These are phyloP conservation scores for Candida michaelii DNA, from an alignment of 805 yeast genomes.

Conservation along the genomic window DNA sequence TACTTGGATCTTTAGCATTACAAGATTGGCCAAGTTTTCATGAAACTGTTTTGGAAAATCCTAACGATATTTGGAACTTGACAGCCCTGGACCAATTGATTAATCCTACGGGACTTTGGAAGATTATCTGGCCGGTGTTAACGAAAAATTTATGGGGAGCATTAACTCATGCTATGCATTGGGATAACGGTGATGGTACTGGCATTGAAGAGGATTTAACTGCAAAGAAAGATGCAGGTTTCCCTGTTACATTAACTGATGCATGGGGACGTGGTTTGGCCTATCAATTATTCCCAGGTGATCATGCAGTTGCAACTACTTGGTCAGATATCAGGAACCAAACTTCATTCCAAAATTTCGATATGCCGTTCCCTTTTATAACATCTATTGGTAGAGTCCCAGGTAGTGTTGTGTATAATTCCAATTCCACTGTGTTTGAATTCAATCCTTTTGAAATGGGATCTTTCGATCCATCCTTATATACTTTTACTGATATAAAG, in stretches of 20 bases:
- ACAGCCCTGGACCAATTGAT: constrained; percentile 29
- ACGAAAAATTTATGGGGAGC: constrained; percentile 24
- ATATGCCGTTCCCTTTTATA: constrained; percentile 43
- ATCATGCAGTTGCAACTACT: constrained; percentile 24
- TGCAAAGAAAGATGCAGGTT: constrained; percentile 56
- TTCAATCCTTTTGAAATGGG: constrained; percentile 45
- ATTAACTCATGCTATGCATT: constrained; percentile 30
- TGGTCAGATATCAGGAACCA: constrained; percentile 35
- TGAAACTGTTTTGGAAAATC: constrained; percentile 43
- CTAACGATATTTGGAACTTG: constrained; percentile 36
- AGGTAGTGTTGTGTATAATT: constrained; percentile 26
- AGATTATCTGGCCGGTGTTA: constrained; percentile 22
- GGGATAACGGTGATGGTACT: constrained; percentile 30
- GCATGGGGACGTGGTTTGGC: constrained; percentile 79
- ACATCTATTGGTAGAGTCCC: constrained; percentile 38
- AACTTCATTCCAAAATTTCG: constrained; percentile 29
- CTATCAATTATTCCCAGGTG: constrained; percentile 54
- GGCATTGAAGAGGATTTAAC: constrained; percentile 53
- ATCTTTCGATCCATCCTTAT: constrained; percentile 38
- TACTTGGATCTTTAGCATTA: constrained; percentile 63
- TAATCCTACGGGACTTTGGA: constrained; percentile 20
- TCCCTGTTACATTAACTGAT: constrained; percentile 65
- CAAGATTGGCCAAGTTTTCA: constrained; percentile 76
- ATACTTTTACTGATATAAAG: constrained; percentile 36
- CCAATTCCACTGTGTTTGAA: constrained; percentile 40